Percentiles rank a stretch among this genome's conserved stretches.
phyloP scores from a whole-genome alignment of 306 rosid species.

The Ceratonia siliqua region DNA sequence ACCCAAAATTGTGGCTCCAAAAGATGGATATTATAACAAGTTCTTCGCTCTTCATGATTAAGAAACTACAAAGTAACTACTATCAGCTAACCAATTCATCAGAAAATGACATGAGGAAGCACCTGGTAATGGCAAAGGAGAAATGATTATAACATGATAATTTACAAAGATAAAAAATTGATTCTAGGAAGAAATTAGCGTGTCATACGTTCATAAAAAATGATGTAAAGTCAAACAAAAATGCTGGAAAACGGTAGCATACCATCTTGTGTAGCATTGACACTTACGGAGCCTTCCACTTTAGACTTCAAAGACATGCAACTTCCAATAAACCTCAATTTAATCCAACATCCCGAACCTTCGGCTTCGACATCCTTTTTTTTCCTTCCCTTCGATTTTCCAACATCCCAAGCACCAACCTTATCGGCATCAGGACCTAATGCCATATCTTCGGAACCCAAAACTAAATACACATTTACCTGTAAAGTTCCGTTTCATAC shows the following conservation, averaged over 20 bases:
- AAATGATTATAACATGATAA: neutral
- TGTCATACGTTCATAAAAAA: neutral
- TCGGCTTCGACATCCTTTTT: slow-evolving; percentile 30
- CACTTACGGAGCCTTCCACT: slow-evolving; percentile 29
- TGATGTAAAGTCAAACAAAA: neutral
- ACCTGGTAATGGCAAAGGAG: neutral
- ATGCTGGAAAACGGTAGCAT: neutral
- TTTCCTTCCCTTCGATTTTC: slow-evolving; percentile 38
- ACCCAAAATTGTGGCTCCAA: neutral
- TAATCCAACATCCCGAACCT: slow-evolving; percentile 44
- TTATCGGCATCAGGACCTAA: slow-evolving; percentile 22
- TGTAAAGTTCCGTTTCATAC: slow-evolving; percentile 21
- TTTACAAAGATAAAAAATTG: neutral
- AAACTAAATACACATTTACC: slow-evolving; percentile 1
- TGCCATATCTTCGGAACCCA: slow-evolving; percentile 43
- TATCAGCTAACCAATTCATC: neutral
- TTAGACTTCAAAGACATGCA: slow-evolving; percentile 46
- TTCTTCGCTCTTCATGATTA: neutral
- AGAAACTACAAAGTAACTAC: neutral
- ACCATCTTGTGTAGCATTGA: slow-evolving; percentile 35
- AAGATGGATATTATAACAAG: neutral
- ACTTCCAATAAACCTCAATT: slow-evolving; percentile 40
- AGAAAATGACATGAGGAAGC: neutral
- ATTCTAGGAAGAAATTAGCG: neutral
- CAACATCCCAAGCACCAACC: slow-evolving; percentile 27